Percentiles rank a stretch among this genome's conserved stretches.
phyloP scores from a whole-genome alignment of 1,139 yeast species.

The Hyphopichia khmerensis region DNA sequence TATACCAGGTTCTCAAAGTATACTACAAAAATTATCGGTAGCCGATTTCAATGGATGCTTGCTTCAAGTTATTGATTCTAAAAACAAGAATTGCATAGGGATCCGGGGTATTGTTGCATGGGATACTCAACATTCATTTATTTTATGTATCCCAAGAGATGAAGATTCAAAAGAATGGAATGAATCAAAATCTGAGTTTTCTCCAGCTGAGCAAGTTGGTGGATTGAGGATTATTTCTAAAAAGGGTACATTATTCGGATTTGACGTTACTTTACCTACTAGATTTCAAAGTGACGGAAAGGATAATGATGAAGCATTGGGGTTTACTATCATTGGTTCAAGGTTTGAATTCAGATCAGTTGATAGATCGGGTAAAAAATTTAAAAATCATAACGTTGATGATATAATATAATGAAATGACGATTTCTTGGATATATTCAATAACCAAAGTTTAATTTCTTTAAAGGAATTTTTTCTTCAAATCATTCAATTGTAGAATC shows the following conservation, averaged over 20 bases:
- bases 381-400: conserved; percentile 73
- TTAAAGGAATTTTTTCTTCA: conserved; percentile 12
- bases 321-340: conserved; percentile 76
- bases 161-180: conserved; percentile 35
- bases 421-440: neutral
- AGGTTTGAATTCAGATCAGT: conserved; percentile 73
- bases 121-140: conserved; percentile 80
- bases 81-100: conserved; percentile 62
- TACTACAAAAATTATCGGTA: conserved; percentile 60
- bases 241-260: conserved; percentile 56
- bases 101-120: conserved; percentile 76
- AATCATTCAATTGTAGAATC: conserved; percentile 21
- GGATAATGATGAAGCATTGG: conserved; percentile 34
- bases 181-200: conserved; percentile 12
- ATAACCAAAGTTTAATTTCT: conserved; percentile 1
- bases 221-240: conserved; percentile 60
- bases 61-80: conserved; percentile 57
- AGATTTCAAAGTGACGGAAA: conserved; percentile 2
- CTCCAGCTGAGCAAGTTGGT: conserved; percentile 43
- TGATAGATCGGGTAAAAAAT: conserved; percentile 84
- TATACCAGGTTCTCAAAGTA: conserved; percentile 27
- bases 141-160: conserved; percentile 55
- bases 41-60: conserved; percentile 86
- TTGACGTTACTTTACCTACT: conserved; percentile 44
- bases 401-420: conserved; percentile 38